Conservation (phyloP, 257 asterid genomes). For the Solanum ossicruentum region DNA sequence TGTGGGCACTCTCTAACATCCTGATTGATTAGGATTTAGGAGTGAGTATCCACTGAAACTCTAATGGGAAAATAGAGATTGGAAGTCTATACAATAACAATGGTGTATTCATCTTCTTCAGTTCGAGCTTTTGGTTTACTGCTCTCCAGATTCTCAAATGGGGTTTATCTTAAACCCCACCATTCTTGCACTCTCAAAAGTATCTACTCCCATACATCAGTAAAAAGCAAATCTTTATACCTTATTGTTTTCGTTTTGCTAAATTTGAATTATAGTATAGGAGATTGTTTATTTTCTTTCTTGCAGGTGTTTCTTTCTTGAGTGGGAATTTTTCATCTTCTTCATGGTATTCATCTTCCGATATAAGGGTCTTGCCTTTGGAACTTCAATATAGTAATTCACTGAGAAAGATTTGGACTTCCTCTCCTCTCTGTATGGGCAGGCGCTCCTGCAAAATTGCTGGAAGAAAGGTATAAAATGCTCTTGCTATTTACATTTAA, state of each 20-base stretch:
- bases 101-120: constrained; percentile 35
- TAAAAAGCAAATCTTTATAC: not conserved
- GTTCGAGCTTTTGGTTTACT: constrained; percentile 43
- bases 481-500: not conserved
- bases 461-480: constrained; percentile 61
- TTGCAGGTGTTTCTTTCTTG: constrained; percentile 22
- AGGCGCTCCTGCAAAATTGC: constrained; percentile 89
- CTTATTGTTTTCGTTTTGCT: not conserved
- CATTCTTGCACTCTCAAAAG: constrained; percentile 18
- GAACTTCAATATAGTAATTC: constrained; percentile 26
- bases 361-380: constrained; percentile 18
- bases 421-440: constrained; percentile 71
- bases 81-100: not conserved
- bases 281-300: constrained; percentile 8
- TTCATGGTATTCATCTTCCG: constrained; percentile 30
- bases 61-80: not conserved
- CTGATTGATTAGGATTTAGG: not conserved
- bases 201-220: constrained; percentile 1
- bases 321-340: constrained; percentile 26
- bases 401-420: constrained; percentile 50
- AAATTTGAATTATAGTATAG: not conserved
- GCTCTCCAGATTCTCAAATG: constrained; percentile 46
- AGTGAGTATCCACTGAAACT: not conserved
- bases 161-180: constrained; percentile 46
- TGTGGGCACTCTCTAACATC: not conserved